Percentiles rank a stretch among this genome's conserved stretches.
Evolutionary conservation across 2,329 filamentous ascomycete genomes (phyloP).

Genomic region (Talaromyces sp.): DNA sequence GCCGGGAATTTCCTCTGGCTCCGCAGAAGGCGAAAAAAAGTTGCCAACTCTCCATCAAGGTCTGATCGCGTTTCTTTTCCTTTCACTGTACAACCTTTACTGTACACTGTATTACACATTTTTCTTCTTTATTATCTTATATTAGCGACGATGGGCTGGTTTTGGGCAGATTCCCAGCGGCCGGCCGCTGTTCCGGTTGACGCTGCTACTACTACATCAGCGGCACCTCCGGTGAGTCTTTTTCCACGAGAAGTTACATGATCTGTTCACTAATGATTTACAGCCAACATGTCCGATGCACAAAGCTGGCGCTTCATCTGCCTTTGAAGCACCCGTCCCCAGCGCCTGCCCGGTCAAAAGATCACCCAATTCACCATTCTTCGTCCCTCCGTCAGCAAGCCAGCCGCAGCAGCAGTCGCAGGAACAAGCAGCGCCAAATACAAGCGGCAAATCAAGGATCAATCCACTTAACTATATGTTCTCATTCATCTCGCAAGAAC

Average conservation of each 20-base stretch:
- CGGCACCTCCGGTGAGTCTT: slow-evolving; percentile 15
- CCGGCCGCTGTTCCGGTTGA: slow-evolving; percentile 32
- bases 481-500: slow-evolving; percentile 74
- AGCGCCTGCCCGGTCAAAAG: slow-evolving; percentile 42
- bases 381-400: slow-evolving; percentile 32
- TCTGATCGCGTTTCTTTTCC: neutral
- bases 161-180: slow-evolving; percentile 59
- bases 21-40: slow-evolving; percentile 15
- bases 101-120: slow-evolving; percentile 11
- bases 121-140: neutral
- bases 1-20: slow-evolving; percentile 13
- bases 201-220: slow-evolving; percentile 34
- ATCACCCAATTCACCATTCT: slow-evolving; percentile 51
- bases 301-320: slow-evolving; percentile 40
- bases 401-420: slow-evolving; percentile 30
- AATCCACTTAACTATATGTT: slow-evolving; percentile 97
- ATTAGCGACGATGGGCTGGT: slow-evolving; percentile 60
- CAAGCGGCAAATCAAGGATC: slow-evolving; percentile 55
- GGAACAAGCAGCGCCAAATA: slow-evolving; percentile 31
- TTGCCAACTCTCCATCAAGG: neutral
- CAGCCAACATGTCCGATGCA: slow-evolving; percentile 71
- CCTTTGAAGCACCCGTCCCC: slow-evolving; percentile 28
- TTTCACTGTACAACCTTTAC: neutral
- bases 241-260: slow-evolving; percentile 37
- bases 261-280: slow-evolving; percentile 30